These are phyloP conservation scores for Macrolepiota fuliginosa DNA, from an alignment of 768 basidiomycete species.

Conservation along the genomic window DNA sequence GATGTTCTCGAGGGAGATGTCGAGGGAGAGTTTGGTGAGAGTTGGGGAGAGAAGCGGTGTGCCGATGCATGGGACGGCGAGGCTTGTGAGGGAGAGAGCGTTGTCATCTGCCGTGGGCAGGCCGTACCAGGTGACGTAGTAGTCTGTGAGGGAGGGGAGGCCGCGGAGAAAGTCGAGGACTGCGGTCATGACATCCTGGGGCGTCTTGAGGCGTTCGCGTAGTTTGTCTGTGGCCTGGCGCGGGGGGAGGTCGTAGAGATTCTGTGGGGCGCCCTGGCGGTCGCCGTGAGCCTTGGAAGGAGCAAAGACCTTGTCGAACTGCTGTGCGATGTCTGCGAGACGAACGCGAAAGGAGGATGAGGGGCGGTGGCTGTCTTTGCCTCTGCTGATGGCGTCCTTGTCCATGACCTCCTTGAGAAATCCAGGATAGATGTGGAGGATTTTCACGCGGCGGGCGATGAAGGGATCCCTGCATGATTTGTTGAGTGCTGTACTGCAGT, in stretches of 20 bases:
- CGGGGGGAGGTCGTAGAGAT: conserved; percentile 26
- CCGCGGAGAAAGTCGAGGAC: conserved; percentile 41
- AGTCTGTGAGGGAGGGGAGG: conserved; percentile 45
- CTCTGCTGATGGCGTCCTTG: conserved; percentile 17
- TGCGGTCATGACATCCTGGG: conserved; percentile 36
- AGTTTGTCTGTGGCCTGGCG: not conserved
- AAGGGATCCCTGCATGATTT: conserved; percentile 37
- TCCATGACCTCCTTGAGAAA: conserved; percentile 42
- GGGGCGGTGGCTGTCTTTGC: not conserved
- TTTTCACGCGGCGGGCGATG: conserved; percentile 46
- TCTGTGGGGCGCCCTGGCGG: conserved; percentile 23
- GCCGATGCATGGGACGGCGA: conserved; percentile 1
- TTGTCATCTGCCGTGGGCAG: conserved; percentile 22
- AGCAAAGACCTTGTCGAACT: conserved; percentile 6
- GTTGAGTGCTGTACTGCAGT: too few species aligned
- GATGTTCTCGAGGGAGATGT: conserved; percentile 42
- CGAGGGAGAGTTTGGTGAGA: conserved; percentile 39
- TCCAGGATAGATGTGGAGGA: conserved; percentile 46
- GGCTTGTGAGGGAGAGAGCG: conserved; percentile 12
- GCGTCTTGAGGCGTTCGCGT: conserved; percentile 3
- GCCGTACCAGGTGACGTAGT: conserved; percentile 49
- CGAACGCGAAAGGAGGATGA: not conserved
- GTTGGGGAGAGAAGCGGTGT: conserved; percentile 15
- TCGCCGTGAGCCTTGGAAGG: not conserved
- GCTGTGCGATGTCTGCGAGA: not conserved